Evolutionary conservation across 2,329 filamentous ascomycete species (phyloP), one percentile per base, ranked within the genome.

Genomic region (Rhexocercosporidium sp.): DNA sequence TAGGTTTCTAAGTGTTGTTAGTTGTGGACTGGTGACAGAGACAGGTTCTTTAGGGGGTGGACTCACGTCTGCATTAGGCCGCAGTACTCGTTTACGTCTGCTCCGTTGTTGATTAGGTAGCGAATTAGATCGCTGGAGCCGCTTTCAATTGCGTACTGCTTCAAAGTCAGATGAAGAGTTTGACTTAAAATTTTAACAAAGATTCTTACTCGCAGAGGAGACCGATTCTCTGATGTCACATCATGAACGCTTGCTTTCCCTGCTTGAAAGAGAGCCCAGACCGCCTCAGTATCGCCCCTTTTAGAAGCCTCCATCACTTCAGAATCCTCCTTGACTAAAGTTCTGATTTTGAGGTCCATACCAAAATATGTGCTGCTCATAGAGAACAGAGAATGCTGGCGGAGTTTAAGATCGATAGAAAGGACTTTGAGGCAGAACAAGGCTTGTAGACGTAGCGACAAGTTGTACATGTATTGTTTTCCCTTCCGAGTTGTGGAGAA

Each of bases 111-210:
- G 14, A 66, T 31, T 3, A 66, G 20, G 20, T 29, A 27, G 22
- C 18, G 16, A 9, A 66, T 41, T 6, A 66, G 29, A 1, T 66
- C 51, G 5, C 3, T 14, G 11, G 37, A 62, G 7, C 59, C 59
- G 22, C 44, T 59, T 25, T 62, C 39, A 27, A 69, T 67, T 18
- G 65, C 65, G 46, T 61, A 67, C 68, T 67, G 47, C 47, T 20
- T 14, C 34, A 37, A 37, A 25, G 3, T 44, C 14, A 18, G 41
- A 44, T 44, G 41, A 44, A 44, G 2, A 11, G 12, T 44, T 20
- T 1, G 8, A 18, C 2, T 3, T 18, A 44, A 6, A 44, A 16
- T 3, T 2, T n/a, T 44, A 16, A n/a, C n/a, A n/a, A n/a, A n/a
- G n/a, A n/a, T n/a, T n/a, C 56, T 46, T 62, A 69, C 65, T 20